A percentile compares a stretch with the other conserved stretches of the same genome.
phyloP scores from a whole-genome alignment of 805 yeast genomes.

The Ogataea trehalophila region DNA sequence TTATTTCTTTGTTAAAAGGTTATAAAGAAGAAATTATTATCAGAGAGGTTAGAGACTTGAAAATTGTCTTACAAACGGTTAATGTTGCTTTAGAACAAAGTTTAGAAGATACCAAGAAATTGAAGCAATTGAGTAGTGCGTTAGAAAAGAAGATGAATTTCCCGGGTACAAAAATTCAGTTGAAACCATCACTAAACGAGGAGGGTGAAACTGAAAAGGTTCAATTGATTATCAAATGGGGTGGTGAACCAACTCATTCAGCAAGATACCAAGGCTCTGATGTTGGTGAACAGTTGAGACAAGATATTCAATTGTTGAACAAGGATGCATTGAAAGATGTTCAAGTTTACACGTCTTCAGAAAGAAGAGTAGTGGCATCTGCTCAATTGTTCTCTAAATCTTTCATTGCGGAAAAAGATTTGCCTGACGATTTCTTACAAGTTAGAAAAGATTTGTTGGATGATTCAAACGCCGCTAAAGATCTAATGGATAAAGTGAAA shows the following conservation, averaged over 20 bases:
- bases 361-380: slow-evolving; percentile 88
- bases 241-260: slow-evolving; percentile 99
- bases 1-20: slow-evolving; percentile 83
- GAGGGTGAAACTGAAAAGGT: slow-evolving; percentile 83
- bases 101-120: slow-evolving; percentile 75
- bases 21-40: slow-evolving; percentile 95
- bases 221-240: slow-evolving; percentile 96
- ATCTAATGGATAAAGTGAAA: slow-evolving; percentile 94
- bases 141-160: slow-evolving; percentile 82
- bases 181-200: slow-evolving; percentile 76
- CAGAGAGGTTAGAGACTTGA: slow-evolving; percentile 80
- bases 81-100: slow-evolving; percentile 72
- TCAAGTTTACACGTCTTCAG: slow-evolving; percentile 84
- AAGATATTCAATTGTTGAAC: slow-evolving; percentile 82
- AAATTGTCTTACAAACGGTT: slow-evolving; percentile 81
- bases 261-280: slow-evolving; percentile 93
- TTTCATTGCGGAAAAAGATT: slow-evolving; percentile 61
- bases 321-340: slow-evolving; percentile 81
- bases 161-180: slow-evolving; percentile 95
- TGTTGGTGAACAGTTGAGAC: slow-evolving; percentile 92
- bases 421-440: slow-evolving; percentile 73
- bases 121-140: slow-evolving; percentile 73
- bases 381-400: slow-evolving; percentile 83
- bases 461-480: slow-evolving; percentile 97
- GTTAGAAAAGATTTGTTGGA: slow-evolving; percentile 88